Evolutionary conservation across 345 rosid genomes (phyloP).

Genomic region (Psidium guajava): DNA sequence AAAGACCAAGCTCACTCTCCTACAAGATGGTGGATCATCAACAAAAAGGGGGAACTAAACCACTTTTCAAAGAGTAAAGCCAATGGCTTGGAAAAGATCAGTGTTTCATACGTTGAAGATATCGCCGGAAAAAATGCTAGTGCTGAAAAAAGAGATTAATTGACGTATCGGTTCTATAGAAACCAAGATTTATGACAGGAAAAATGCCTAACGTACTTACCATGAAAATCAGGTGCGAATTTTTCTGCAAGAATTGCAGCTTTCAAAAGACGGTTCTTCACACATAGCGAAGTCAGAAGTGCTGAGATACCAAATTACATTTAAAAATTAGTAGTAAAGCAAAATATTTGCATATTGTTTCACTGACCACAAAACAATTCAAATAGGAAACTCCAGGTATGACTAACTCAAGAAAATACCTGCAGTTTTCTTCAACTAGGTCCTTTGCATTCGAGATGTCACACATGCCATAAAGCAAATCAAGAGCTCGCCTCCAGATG

Average conservation of each 20-base stretch:
- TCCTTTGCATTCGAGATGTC: constrained; percentile 99
- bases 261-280: constrained; percentile 93
- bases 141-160: not conserved
- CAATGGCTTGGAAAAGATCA: not conserved
- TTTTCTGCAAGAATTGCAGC: constrained; percentile 99
- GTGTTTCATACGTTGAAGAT: not conserved
- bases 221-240: constrained; percentile 99
- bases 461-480: constrained; percentile 97
- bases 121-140: not conserved
- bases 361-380: not conserved
- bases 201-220: constrained; percentile 28
- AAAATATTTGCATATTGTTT: not conserved
- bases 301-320: constrained; percentile 74
- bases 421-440: constrained; percentile 96
- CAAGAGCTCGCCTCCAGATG: constrained; percentile 99
- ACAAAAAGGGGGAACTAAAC: not conserved
- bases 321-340: constrained; percentile 2
- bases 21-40: not conserved
- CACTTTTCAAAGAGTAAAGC: not conserved
- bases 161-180: not conserved
- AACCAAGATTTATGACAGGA: not conserved
- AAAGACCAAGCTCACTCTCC: not conserved
- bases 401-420: constrained; percentile 22
- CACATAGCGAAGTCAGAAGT: constrained; percentile 97
- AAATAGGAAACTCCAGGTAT: not conserved